Evolutionary conservation across 164 flowering plant species (phyloP).

Genomic region (Vitis vinifera): DNA sequence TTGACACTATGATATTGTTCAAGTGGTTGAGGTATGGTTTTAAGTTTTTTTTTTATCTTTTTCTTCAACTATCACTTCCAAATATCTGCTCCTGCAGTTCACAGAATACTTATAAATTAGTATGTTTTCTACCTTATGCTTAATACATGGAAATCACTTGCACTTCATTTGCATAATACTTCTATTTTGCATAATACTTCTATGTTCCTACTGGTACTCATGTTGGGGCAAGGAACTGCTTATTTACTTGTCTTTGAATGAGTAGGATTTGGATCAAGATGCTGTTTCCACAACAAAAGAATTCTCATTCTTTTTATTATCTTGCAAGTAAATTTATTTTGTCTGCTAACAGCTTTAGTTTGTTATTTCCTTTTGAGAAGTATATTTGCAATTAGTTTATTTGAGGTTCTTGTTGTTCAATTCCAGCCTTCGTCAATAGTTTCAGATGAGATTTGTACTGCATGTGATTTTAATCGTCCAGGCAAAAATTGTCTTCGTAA

Average conservation of each 20-base stretch:
- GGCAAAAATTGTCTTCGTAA: slow-evolving; percentile 94
- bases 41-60: not conserved
- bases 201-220: no score
- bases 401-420: slow-evolving; percentile 9
- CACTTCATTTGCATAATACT: not conserved
- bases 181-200: no score
- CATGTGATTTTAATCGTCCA: slow-evolving; percentile 99
- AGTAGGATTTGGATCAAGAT: no score
- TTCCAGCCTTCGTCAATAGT: slow-evolving; percentile 97
- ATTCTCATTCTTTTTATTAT: no score
- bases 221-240: no score
- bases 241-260: no score
- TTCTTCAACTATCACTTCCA: not conserved
- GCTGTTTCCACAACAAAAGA: no score
- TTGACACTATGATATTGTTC: no score
- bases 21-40: no score
- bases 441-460: slow-evolving; percentile 93
- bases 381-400: not conserved
- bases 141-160: not conserved
- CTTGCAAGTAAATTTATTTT: no score
- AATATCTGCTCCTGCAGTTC: not conserved
- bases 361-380: no score
- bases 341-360: no score
- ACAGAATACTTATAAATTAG: not conserved
- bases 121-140: not conserved